Evolutionary conservation across 2,329 filamentous ascomycete species (phyloP).

Genomic region (Exserohilum rostratum): DNA sequence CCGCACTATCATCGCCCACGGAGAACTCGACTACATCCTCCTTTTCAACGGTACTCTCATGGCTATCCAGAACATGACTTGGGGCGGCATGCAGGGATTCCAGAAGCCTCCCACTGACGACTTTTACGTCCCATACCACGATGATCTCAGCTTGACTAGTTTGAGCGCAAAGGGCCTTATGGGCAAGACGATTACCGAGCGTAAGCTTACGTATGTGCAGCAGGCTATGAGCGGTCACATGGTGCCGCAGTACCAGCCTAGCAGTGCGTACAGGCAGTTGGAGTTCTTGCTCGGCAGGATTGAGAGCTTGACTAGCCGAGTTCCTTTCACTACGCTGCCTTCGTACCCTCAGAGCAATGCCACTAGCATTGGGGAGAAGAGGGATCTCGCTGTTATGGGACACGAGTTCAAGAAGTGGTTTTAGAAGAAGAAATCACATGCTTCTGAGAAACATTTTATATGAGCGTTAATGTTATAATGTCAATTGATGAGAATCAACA

Average conservation of each 20-base stretch:
- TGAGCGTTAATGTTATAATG: neutral
- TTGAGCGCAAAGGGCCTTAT: conserved; percentile 69
- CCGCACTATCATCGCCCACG: conserved; percentile 75
- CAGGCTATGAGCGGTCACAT: conserved; percentile 71
- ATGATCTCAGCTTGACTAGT: conserved; percentile 52
- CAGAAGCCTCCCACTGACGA: conserved; percentile 63
- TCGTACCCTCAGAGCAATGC: conserved; percentile 10
- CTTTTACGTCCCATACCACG: conserved; percentile 72
- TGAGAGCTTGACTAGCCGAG: conserved; percentile 55
- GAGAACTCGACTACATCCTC: conserved; percentile 71
- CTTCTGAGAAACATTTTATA: too few species aligned
- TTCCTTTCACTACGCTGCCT: conserved; percentile 39
- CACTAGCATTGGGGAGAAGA: conserved; percentile 9
- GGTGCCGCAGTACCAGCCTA: conserved; percentile 70
- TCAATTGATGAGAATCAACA: neutral
- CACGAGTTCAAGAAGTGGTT: conserved; percentile 15
- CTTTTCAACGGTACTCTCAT: conserved; percentile 72
- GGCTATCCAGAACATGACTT: conserved; percentile 82
- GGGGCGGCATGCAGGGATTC: conserved; percentile 74
- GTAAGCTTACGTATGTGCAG: conserved; percentile 74
- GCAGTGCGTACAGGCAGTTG: conserved; percentile 71
- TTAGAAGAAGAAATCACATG: too few species aligned
- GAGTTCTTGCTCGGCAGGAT: conserved; percentile 78
- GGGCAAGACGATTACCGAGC: conserved; percentile 73
- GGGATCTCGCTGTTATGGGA: conserved; percentile 9